Base-by-base conservation (phyloP, 2,329 filamentous ascomycete species). In the Ascochyta lentis region DNA sequence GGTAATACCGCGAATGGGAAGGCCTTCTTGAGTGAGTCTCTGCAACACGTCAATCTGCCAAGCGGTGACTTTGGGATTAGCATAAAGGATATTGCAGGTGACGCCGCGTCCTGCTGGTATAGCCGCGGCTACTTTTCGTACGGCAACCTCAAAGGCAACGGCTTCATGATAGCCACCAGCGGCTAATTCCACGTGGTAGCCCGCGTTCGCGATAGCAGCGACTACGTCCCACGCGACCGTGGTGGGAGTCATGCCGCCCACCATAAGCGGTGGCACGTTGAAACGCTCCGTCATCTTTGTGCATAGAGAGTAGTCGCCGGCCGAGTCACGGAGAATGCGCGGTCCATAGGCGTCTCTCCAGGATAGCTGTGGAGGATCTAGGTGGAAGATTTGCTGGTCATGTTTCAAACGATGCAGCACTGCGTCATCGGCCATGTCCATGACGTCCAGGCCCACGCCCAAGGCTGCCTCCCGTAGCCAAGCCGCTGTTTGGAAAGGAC, bases 141-240 rank as follows among this genome's bases (percentile, higher is more conserved):
- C 83, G 13, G 93, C 92, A 39, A 88, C 86, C 0, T 90, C 93
- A 89, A 97, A 92, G 55, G 81, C 87, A 75, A 88, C 89, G 45
- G 89, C 88, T 63, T 89, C 89, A 79, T 91, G 96, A 79, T 96
- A 96, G 60, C 92, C 92, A 75, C 92, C 92, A 72, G 92, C 92
- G 57, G 88, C 92, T 64, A 96, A 83, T 80, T 96, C 92, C 64
- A 96, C 91, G 63, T 96, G 91, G 76, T 96, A 96, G n/a, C 92
- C 92, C 50, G 92, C 91, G 65, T 94, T 94, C 90, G 96, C 96
- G 15, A 91, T 94, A 1, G 92, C 91, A 6, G 92, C 89, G 39
- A 96, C 90, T 64, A 96, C 96, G 76, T 96, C 91, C 89, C 90
- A 95, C 0, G 91, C 87, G 3, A 96, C 91, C 0, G 93, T 97